Percentiles rank a stretch among this genome's conserved stretches.
Evolutionary conservation across 1,284 basidiomycete genomes (phyloP).

Genomic region (Acaromyces ingoldii): DNA sequence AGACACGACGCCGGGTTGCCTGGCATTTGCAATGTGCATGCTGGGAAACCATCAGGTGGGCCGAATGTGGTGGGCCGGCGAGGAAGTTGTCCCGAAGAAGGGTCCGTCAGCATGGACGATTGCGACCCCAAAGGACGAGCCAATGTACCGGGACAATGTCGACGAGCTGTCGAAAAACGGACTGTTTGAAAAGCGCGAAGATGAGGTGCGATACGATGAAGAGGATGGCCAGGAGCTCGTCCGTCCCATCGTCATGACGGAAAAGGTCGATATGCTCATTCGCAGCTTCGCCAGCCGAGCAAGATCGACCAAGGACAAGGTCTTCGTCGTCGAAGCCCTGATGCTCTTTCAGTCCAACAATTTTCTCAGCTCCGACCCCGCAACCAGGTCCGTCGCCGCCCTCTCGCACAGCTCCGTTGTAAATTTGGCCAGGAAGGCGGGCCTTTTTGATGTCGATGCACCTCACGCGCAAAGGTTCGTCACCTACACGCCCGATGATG

Average conservation of each 20-base stretch:
- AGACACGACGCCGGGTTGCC: slow-evolving; percentile 33
- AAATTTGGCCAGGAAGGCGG: slow-evolving; percentile 30
- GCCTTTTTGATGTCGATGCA: slow-evolving; percentile 29
- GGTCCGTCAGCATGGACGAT: slow-evolving; percentile 21
- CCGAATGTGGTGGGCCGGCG: slow-evolving; percentile 40
- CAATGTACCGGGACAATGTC: too few relatives aligned
- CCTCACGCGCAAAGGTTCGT: slow-evolving; percentile 19
- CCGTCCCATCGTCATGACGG: slow-evolving; percentile 38
- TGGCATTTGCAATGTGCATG: slow-evolving; percentile 40
- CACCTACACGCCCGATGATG: slow-evolving; percentile 19
- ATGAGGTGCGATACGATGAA: slow-evolving; percentile 21
- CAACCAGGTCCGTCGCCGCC: slow-evolving; percentile 24
- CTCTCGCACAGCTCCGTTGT: slow-evolving; percentile 29
- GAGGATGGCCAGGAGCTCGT: slow-evolving; percentile 40
- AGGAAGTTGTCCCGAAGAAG: slow-evolving; percentile 34
- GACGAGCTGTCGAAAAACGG: too few relatives aligned
- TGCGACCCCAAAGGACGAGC: neutral
- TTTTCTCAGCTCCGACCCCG: slow-evolving; percentile 29
- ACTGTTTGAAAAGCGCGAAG: too few relatives aligned
- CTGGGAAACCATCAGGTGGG: slow-evolving; percentile 36
- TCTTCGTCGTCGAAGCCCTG: slow-evolving; percentile 38
- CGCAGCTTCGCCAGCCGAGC: slow-evolving; percentile 28
- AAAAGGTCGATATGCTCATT: slow-evolving; percentile 40
- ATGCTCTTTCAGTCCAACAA: slow-evolving; percentile 38
- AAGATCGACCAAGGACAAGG: slow-evolving; percentile 29